Percentiles rank a stretch among this genome's conserved stretches.
Evolutionary conservation across 2,329 filamentous ascomycete species (phyloP).

Genomic region (Diaporthe velutina): DNA sequence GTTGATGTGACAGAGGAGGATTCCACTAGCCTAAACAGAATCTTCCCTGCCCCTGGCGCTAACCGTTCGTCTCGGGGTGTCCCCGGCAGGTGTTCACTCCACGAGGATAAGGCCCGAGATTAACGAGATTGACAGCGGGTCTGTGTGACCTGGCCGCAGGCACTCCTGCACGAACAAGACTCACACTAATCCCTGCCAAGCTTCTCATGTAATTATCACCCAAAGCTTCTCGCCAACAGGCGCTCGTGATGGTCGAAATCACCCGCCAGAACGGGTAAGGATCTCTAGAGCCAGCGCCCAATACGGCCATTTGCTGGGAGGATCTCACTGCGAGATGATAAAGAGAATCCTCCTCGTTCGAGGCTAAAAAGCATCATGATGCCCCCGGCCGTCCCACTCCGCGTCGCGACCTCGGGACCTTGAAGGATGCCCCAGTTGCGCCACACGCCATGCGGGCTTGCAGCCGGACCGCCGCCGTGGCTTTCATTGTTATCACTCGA

Average conservation of each 20-base stretch:
- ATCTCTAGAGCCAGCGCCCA: constrained; percentile 20
- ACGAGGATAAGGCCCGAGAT: constrained; percentile 30
- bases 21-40: constrained; percentile 28
- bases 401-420: not conserved
- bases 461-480: not conserved
- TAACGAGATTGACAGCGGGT: constrained; percentile 32
- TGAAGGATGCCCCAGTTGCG: not conserved
- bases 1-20: constrained; percentile 30
- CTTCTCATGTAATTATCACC: constrained; percentile 15
- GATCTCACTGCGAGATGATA: constrained; percentile 2
- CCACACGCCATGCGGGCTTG: not conserved
- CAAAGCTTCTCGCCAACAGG: constrained; percentile 14
- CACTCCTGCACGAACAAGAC: constrained; percentile 17
- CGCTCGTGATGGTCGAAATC: constrained; percentile 19
- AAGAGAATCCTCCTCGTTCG: constrained; percentile 18
- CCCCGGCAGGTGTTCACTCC: constrained; percentile 15
- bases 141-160: constrained; percentile 23
- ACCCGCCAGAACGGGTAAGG: not conserved
- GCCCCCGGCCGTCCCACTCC: not conserved
- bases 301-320: not conserved
- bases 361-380: not conserved
- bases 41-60: constrained; percentile 29
- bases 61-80: constrained; percentile 26
- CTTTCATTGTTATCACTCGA: constrained; percentile 13
- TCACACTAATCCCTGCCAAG: constrained; percentile 20